Conservation (phyloP, 306 rosid genomes). For the Citrullus mucosospermus region DNA sequence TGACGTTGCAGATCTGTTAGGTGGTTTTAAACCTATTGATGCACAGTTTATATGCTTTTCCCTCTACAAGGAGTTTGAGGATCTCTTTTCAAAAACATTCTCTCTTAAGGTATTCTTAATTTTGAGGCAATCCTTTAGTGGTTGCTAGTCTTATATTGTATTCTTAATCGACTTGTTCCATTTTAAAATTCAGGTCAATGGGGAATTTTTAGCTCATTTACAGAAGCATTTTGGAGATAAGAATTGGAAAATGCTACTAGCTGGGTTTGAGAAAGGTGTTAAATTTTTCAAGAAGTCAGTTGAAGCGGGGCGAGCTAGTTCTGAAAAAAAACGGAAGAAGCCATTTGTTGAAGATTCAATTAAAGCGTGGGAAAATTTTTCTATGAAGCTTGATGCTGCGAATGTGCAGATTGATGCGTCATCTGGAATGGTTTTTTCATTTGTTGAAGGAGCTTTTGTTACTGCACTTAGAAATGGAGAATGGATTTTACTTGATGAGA, state of each 20-base stretch:
- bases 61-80: conserved; percentile 49
- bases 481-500: conserved; percentile 98
- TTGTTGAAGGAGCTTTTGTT: conserved; percentile 89
- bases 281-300: conserved; percentile 17
- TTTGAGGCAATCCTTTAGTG: not conserved
- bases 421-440: conserved; percentile 77
- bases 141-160: conserved; percentile 2
- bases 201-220: conserved; percentile 13
- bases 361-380: conserved; percentile 56
- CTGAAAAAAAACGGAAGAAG: conserved; percentile 55
- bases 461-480: conserved; percentile 76
- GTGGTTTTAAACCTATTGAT: conserved; percentile 83
- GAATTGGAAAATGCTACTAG: conserved; percentile 43
- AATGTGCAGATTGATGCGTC: conserved; percentile 30
- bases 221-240: conserved; percentile 24
- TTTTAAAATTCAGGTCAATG: conserved; percentile 37
- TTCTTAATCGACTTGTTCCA: conserved; percentile 7
- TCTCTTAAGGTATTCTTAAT: conserved; percentile 33
- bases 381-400: conserved; percentile 36
- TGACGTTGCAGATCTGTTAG: conserved; percentile 75
- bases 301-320: conserved; percentile 19
- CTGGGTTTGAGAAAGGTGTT: conserved; percentile 33
- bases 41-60: conserved; percentile 37
- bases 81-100: conserved; percentile 39
- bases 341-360: conserved; percentile 36